Evolutionary conservation across 768 basidiomycete species (phyloP).

Genomic region (Cystobasidiopsis lactophilus): DNA sequence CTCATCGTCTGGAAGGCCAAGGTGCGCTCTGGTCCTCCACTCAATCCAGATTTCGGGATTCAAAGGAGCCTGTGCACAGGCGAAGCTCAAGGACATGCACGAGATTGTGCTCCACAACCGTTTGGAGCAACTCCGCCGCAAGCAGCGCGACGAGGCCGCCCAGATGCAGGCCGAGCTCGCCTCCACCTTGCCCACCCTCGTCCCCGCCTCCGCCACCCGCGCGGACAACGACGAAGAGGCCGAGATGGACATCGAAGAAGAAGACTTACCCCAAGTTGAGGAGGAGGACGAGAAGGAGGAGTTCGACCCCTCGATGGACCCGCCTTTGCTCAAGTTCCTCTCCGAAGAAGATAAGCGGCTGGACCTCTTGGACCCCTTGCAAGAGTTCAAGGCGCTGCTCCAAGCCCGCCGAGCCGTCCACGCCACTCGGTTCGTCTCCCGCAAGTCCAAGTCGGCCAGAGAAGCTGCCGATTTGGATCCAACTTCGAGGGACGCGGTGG

Average conservation of each 20-base stretch:
- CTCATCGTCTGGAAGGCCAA: slow-evolving; percentile 93
- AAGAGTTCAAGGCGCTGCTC: slow-evolving; percentile 45
- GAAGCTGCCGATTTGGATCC: background rate
- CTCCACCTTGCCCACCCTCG: slow-evolving; percentile 41
- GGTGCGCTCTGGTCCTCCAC: slow-evolving; percentile 28
- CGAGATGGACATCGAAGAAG: slow-evolving; percentile 20
- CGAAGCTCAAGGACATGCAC: slow-evolving; percentile 73
- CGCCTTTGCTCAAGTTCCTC: slow-evolving; percentile 48
- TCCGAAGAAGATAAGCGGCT: slow-evolving; percentile 57
- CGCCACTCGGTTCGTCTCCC: slow-evolving; percentile 69
- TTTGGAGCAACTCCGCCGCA: slow-evolving; percentile 81
- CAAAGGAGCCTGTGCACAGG: slow-evolving; percentile 32
- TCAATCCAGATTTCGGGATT: slow-evolving; percentile 4
- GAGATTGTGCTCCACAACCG: slow-evolving; percentile 93
- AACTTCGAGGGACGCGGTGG: slow-evolving; percentile 4
- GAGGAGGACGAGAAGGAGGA: slow-evolving; percentile 33
- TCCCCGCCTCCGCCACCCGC: slow-evolving; percentile 31
- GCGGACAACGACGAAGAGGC: slow-evolving; percentile 27
- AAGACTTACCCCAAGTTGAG: too few species aligned
- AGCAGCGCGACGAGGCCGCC: slow-evolving; percentile 84
- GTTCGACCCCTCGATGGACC: slow-evolving; percentile 61
- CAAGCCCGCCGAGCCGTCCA: slow-evolving; percentile 59
- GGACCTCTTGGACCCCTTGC: slow-evolving; percentile 37
- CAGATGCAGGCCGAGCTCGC: slow-evolving; percentile 68
- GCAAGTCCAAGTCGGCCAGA: slow-evolving; percentile 20